Conservation (phyloP, 2,329 filamentous ascomycete genomes). For the Biscogniauxia sp. region DNA sequence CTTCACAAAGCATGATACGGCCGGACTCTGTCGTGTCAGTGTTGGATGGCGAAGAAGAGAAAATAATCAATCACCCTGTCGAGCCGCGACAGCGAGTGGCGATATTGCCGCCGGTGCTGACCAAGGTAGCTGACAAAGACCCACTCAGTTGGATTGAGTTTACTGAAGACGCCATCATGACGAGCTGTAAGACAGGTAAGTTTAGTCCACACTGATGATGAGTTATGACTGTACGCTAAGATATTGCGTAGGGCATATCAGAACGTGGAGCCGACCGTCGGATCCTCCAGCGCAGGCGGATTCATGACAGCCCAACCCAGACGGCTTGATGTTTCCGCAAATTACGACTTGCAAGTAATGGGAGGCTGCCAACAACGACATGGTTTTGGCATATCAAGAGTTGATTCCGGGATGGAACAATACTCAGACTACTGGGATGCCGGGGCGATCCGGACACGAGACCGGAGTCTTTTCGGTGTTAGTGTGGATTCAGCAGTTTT, state of each 20-base stretch:
- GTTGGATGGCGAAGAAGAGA: slow-evolving; percentile 50
- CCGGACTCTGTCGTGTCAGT: slow-evolving; percentile 68
- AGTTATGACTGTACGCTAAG: slow-evolving; percentile 8
- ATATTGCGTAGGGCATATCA: slow-evolving; percentile 35
- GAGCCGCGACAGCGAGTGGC: slow-evolving; percentile 82
- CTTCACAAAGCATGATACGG: slow-evolving; percentile 56
- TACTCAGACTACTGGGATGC: slow-evolving; percentile 3
- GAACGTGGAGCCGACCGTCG: slow-evolving; percentile 42
- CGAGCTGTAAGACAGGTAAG: slow-evolving; percentile 85
- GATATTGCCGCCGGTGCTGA: slow-evolving; percentile 86
- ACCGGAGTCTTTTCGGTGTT: slow-evolving; percentile 23
- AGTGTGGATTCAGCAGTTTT: slow-evolving; percentile 17
- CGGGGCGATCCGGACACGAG: slow-evolving; percentile 14
- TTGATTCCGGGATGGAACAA: neutral
- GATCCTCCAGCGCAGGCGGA: slow-evolving; percentile 33
- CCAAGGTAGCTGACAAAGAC: slow-evolving; percentile 81
- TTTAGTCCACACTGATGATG: slow-evolving; percentile 15
- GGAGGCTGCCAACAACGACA: neutral
- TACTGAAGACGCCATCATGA: slow-evolving; percentile 88
- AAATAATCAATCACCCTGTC: slow-evolving; percentile 71
- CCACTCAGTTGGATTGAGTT: slow-evolving; percentile 91
- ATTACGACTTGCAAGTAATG: neutral
- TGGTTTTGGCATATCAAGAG: slow-evolving; percentile 1
- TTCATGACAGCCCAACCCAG: slow-evolving; percentile 6
- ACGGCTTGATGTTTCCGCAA: neutral